Conservation (phyloP, 2,329 filamentous ascomycete species). For the Biscogniauxia mediterranea region DNA sequence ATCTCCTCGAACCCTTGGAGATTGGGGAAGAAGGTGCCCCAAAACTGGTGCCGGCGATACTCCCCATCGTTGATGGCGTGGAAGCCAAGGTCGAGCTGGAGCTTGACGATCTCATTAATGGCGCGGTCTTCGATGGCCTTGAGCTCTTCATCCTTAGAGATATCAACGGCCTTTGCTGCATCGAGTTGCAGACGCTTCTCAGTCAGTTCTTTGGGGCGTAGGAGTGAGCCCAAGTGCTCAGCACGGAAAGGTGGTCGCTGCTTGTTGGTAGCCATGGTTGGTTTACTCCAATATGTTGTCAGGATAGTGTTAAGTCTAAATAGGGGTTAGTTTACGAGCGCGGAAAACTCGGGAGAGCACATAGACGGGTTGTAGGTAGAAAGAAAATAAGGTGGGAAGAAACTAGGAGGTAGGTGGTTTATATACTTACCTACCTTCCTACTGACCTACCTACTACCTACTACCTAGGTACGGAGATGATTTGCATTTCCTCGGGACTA, state of each 20-base stretch:
- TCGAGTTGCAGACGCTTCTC: slow-evolving; percentile 54
- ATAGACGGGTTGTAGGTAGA: background rate
- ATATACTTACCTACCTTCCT: no score
- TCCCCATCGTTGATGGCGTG: slow-evolving; percentile 55
- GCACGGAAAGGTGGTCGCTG: slow-evolving; percentile 64
- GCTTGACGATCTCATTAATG: slow-evolving; percentile 65
- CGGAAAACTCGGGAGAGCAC: background rate
- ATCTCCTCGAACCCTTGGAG: slow-evolving; percentile 44
- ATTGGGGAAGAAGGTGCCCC: slow-evolving; percentile 46
- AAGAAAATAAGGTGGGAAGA: background rate
- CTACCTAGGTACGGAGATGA: no score
- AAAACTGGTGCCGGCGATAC: slow-evolving; percentile 46
- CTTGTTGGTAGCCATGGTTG: slow-evolving; percentile 29
- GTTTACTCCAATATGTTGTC: background rate
- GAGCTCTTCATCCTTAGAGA: slow-evolving; percentile 44
- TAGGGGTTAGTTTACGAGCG: background rate
- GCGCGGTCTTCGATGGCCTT: slow-evolving; percentile 56
- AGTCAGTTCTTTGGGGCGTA: slow-evolving; percentile 63
- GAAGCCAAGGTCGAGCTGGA: slow-evolving; percentile 66
- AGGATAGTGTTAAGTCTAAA: background rate
- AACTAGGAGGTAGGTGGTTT: background rate
- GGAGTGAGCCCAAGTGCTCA: slow-evolving; percentile 72
- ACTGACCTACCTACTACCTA: no score
- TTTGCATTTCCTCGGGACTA: no score
- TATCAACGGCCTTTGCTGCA: slow-evolving; percentile 36